A percentile compares a stretch with the other conserved stretches of the same genome.
Conservation (phyloP, 345 rosid species). For the Camelina sativa region DNA sequence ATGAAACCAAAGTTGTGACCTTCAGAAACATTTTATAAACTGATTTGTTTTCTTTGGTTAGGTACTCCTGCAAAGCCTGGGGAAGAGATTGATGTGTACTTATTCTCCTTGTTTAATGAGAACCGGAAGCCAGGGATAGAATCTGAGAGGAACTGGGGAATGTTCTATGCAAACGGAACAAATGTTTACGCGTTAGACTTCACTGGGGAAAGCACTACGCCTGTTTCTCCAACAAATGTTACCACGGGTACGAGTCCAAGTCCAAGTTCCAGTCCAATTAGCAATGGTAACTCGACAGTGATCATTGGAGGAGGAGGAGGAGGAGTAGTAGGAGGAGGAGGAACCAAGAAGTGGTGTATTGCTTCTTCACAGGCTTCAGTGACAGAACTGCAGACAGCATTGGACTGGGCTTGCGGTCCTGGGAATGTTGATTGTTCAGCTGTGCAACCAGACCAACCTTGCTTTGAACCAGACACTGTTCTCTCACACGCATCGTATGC, state of each 20-base stretch:
- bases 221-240: slow-evolving; percentile 50
- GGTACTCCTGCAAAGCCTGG: slow-evolving; percentile 88
- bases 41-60: slow-evolving; percentile 16
- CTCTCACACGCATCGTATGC: slow-evolving; percentile 92
- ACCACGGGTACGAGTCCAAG: slow-evolving; percentile 58
- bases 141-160: slow-evolving; percentile 93
- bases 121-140: slow-evolving; percentile 84
- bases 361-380: slow-evolving; percentile 80
- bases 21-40: background rate
- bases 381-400: slow-evolving; percentile 63
- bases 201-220: slow-evolving; percentile 61
- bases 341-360: slow-evolving; percentile 69
- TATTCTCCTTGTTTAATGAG: slow-evolving; percentile 91
- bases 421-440: slow-evolving; percentile 96
- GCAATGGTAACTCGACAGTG: slow-evolving; percentile 30
- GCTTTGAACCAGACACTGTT: slow-evolving; percentile 86
- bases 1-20: slow-evolving; percentile 5
- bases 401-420: slow-evolving; percentile 94
- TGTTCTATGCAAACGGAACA: slow-evolving; percentile 80
- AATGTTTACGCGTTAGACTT: slow-evolving; percentile 78
- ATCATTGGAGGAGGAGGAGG: slow-evolving; percentile 37
- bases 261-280: slow-evolving; percentile 39
- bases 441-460: slow-evolving; percentile 89
- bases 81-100: slow-evolving; percentile 72
- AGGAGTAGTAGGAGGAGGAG: slow-evolving; percentile 18